Conservation (phyloP, 345 rosid genomes). For the Mercurialis annua region DNA sequence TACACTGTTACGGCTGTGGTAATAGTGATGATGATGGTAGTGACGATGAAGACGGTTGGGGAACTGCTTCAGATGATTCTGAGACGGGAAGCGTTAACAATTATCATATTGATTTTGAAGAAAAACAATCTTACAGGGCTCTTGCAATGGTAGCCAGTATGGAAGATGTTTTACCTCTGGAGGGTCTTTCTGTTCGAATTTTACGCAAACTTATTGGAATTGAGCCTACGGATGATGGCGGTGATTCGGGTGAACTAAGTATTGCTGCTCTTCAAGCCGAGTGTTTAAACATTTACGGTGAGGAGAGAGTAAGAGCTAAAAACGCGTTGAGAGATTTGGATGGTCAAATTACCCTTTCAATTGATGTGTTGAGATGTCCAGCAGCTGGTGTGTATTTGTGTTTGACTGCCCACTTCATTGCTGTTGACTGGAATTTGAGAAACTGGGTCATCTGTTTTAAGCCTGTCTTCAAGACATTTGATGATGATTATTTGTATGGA, state of each 20-base stretch:
- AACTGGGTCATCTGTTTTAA: not conserved
- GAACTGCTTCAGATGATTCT: not conserved
- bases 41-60: no score
- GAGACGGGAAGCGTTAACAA: not conserved
- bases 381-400: conserved; percentile 2
- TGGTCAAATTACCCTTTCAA: not conserved
- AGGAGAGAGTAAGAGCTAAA: not conserved
- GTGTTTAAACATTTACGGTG: not conserved
- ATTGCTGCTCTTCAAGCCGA: not conserved
- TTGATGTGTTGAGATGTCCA: not conserved
- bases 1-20: not conserved
- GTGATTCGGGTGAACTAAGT: not conserved
- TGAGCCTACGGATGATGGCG: not conserved
- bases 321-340: not conserved
- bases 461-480: not conserved
- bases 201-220: not conserved
- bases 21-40: not conserved
- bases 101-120: not conserved
- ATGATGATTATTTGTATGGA: not conserved
- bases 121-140: not conserved
- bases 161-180: not conserved
- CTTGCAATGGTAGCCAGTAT: not conserved
- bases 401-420: not conserved
- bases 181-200: not conserved
- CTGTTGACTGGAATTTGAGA: not conserved